These are phyloP conservation scores for Paramecium bursaria DNA, from an alignment of 73 alveolate genomes.

Conservation along the genomic window DNA sequence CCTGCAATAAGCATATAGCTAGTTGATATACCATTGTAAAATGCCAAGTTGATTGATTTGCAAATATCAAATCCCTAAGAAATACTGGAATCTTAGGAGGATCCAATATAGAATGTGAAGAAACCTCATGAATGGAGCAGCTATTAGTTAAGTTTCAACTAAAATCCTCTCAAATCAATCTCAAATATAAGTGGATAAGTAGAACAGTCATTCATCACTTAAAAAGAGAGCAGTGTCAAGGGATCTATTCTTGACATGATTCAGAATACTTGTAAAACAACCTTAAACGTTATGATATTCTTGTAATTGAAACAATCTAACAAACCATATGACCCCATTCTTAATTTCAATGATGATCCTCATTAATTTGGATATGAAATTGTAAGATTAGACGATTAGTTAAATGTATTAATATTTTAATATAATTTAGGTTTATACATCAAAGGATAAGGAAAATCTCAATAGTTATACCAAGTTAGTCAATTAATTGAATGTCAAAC, in stretches of 20 bases:
- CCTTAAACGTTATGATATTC: not conserved
- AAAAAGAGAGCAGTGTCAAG: slow-evolving; percentile 35
- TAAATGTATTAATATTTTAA: not conserved
- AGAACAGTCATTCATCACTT: slow-evolving; percentile 23
- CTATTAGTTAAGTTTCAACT: slow-evolving; percentile 47
- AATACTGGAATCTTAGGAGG: slow-evolving; percentile 28
- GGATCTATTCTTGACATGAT: slow-evolving; percentile 21
- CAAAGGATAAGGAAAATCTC: not conserved
- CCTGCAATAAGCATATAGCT: not conserved
- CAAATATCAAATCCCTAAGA: slow-evolving; percentile 33
- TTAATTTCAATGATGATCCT: slow-evolving; percentile 14
- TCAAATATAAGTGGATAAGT: slow-evolving; percentile 37
- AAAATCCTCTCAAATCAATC: slow-evolving; percentile 11
- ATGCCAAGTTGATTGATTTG: too few relatives aligned
- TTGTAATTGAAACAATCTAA: not conserved
- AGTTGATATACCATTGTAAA: not conserved
- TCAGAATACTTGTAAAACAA: slow-evolving; percentile 6
- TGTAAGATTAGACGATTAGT: not conserved
- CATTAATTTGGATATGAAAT: slow-evolving; percentile 3
- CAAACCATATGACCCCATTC: slow-evolving; percentile 19
- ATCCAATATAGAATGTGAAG: slow-evolving; percentile 26
- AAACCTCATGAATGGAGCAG: slow-evolving; percentile 50
- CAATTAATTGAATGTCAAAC: slow-evolving; percentile 1
- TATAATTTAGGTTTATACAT: not conserved
- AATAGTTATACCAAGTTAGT: too few relatives aligned